phyloP scores from a whole-genome alignment of 768 basidiomycete genomes.

The Lentinus tigrinus region DNA sequence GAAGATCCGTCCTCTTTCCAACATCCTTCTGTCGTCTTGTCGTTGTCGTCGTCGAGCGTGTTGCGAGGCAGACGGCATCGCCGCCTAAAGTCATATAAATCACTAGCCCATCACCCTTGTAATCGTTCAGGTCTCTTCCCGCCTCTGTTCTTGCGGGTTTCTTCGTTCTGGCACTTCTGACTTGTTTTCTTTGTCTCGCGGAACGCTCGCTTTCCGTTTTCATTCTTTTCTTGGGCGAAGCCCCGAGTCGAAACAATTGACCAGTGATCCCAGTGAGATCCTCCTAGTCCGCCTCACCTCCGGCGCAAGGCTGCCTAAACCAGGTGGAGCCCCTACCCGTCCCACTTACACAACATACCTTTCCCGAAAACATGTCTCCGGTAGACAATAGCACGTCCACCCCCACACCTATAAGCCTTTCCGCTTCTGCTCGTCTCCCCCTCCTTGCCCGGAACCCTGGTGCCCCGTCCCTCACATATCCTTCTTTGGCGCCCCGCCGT shows the following conservation, averaged over 20 bases:
- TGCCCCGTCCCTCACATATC: conserved; percentile 14
- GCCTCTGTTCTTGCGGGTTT: neutral
- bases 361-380: conserved; percentile 25
- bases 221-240: conserved; percentile 8
- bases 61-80: conserved; percentile 13
- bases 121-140: neutral
- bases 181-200: conserved; percentile 3
- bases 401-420: conserved; percentile 19
- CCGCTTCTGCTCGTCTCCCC: conserved; percentile 6
- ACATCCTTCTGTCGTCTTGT: neutral
- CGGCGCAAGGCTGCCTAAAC: conserved; percentile 21
- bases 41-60: neutral
- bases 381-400: conserved; percentile 23
- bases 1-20: neutral
- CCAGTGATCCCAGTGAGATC: conserved; percentile 9
- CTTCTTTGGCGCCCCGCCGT: conserved; percentile 19
- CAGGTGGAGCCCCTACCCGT: conserved; percentile 10
- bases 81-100: conserved; percentile 11
- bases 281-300: conserved; percentile 19
- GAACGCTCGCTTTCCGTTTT: conserved; percentile 4
- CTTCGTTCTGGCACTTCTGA: conserved; percentile 6
- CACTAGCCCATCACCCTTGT: neutral
- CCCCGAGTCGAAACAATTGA: conserved; percentile 16
- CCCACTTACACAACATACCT: conserved; percentile 9
- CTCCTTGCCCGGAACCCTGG: conserved; percentile 17